These are phyloP conservation scores for Fusarium nisikadoi DNA, from an alignment of 2,329 filamentous ascomycete species.

Conservation along the genomic window DNA sequence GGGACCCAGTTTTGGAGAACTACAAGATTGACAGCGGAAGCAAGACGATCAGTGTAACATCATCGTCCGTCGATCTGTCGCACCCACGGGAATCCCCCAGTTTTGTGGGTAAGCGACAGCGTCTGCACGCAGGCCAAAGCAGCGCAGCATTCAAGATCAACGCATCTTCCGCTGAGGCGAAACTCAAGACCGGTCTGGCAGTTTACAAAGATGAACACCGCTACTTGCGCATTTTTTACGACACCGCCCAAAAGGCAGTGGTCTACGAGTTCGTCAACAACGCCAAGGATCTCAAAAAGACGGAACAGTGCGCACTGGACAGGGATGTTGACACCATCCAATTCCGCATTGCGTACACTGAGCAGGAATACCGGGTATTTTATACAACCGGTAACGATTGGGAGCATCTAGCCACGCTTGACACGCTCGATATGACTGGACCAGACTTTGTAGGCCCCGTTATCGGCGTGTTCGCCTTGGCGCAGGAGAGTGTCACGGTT, in stretches of 20 bases:
- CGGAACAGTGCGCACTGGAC: neutral
- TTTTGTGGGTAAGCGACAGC: constrained; percentile 15
- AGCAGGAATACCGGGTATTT: neutral
- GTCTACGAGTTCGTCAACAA: neutral
- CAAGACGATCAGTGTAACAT: neutral
- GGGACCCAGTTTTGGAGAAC: constrained; percentile 1
- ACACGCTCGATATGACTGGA: constrained; percentile 12
- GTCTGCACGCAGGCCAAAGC: constrained; percentile 1
- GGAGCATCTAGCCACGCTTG: constrained; percentile 2
- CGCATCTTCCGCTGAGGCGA: neutral
- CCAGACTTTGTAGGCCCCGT: constrained; percentile 22
- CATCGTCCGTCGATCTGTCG: neutral
- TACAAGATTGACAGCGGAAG: neutral
- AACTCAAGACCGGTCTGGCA: neutral
- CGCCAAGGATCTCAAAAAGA: constrained; percentile 4
- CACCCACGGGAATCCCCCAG: neutral
- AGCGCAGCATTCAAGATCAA: neutral
- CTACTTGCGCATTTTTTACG: neutral
- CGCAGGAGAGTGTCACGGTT: neutral
- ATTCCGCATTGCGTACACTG: constrained; percentile 12
- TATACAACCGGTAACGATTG: neutral
- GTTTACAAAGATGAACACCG: constrained; percentile 17
- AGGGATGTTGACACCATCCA: neutral
- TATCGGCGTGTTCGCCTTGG: constrained; percentile 14
- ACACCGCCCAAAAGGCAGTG: neutral